These are phyloP conservation scores for Chlamydomonas asymmetrica DNA, from an alignment of 139 green algal genomes.

Conservation along the genomic window DNA sequence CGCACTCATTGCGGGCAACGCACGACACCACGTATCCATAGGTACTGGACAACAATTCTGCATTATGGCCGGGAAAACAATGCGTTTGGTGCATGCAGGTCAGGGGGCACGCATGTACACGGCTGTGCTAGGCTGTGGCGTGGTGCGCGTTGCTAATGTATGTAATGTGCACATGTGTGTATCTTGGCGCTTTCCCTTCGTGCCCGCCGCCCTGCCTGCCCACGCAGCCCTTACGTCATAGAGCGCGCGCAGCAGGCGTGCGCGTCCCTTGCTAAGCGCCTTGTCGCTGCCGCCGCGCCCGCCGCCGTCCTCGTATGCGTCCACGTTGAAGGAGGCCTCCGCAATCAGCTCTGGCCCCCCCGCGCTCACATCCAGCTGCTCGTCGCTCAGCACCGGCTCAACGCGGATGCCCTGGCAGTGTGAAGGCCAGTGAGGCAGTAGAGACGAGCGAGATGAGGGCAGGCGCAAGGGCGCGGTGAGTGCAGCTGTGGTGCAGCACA, in stretches of 20 bases:
- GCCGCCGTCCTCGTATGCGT: conserved; percentile 15
- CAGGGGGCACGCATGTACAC: too few relatives aligned
- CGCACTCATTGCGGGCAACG: too few relatives aligned
- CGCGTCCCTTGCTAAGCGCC: conserved; percentile 25
- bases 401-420: conserved; percentile 17
- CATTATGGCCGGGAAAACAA: too few relatives aligned
- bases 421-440: too few relatives aligned
- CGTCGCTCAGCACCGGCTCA: conserved; percentile 19
- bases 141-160: too few relatives aligned
- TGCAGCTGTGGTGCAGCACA: too few relatives aligned
- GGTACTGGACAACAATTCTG: too few relatives aligned
- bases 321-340: conserved; percentile 26
- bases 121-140: too few relatives aligned
- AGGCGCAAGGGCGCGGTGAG: too few relatives aligned
- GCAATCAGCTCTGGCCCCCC: conserved; percentile 26
- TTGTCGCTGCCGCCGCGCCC: conserved; percentile 21
- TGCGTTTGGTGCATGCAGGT: too few relatives aligned
- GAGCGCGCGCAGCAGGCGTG: conserved; percentile 51
- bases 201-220: neutral
- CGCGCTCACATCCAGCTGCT: conserved; percentile 24
- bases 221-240: conserved; percentile 27
- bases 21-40: too few relatives aligned
- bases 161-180: neutral
- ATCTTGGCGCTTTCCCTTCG: neutral
- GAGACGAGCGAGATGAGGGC: too few relatives aligned